Evolutionary conservation across 345 rosid genomes (phyloP).

Genomic region (Boechera stricta): DNA sequence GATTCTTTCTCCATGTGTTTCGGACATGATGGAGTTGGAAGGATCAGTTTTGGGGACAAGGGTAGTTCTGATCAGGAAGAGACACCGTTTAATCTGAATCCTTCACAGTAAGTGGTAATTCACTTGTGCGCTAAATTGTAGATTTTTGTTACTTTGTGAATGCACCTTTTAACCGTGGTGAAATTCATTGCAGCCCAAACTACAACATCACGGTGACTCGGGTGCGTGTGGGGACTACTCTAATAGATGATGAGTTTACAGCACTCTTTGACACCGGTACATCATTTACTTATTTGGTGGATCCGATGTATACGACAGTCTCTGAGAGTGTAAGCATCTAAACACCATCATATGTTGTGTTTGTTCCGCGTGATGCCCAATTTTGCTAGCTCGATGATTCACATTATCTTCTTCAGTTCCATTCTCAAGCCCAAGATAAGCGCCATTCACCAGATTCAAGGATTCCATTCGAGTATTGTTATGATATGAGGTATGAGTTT

Average conservation of each 20-base stretch:
- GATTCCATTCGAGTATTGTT: constrained; percentile 84
- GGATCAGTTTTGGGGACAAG: constrained; percentile 89
- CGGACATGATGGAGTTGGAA: constrained; percentile 78
- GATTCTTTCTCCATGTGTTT: constrained; percentile 96
- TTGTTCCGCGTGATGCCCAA: neutral
- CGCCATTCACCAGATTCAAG: constrained; percentile 64
- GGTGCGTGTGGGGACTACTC: constrained; percentile 66
- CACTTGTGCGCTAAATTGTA: constrained; percentile 40
- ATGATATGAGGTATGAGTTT: constrained; percentile 68
- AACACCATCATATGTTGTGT: neutral
- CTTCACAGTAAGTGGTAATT: constrained; percentile 78
- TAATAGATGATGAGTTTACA: constrained; percentile 58
- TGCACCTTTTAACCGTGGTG: constrained; percentile 11
- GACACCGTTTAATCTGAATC: constrained; percentile 78
- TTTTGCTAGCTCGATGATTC: constrained; percentile 19
- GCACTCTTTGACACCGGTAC: constrained; percentile 89
- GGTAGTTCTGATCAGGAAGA: constrained; percentile 86
- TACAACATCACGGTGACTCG: constrained; percentile 71
- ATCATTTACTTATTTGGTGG: constrained; percentile 80
- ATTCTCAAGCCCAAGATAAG: constrained; percentile 71
- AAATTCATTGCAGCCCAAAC: constrained; percentile 60
- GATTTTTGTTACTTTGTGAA: neutral
- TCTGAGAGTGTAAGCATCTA: constrained; percentile 62
- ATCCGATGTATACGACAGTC: constrained; percentile 61
- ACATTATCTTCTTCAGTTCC: constrained; percentile 59